Evolutionary conservation across 2,329 filamentous ascomycete genomes (phyloP), one percentile per base, ranked within the genome.

Genomic region (Parafenestella ontariensis): DNA sequence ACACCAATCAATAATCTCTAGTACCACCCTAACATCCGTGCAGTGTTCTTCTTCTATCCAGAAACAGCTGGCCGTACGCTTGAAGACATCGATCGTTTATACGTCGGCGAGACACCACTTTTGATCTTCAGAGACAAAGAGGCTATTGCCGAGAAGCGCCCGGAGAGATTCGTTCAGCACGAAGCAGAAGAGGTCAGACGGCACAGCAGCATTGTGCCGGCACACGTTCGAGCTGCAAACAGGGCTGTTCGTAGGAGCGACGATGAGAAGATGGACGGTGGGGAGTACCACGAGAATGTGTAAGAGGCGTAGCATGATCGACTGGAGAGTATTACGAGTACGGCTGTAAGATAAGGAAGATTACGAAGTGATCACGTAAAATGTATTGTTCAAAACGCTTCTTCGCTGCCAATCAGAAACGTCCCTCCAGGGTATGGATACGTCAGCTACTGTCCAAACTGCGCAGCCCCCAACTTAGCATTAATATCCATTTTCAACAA

Each of bases 81-180:
- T 3, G 71, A 74, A 55, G 70, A 74, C 23, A 54, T 74, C 28
- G 69, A 71, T 46, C 62, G 65, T 21, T 62, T 66, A 36, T 74
- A 71, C 44, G 53, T 48, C 10, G 62, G 62, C 10, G 34, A 65
- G 33, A 4, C 56, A 9, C 65, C 64, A 1, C 52, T 83, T 1
- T 69, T 84, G 10, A 79, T 84, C 13, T 76, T 78, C 60, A 67
- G 61, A 2, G 78, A 84, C 47, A 79, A 80, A 37, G 79, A 83
- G 40, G 81, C 79, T 0, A 80, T 78, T 20, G 69, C 61, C 1
- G 70, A 71, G 7, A 78, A 77, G 56, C 75, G 81, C n/a, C 82
- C 81, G 1, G 57, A 73, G 23, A 74, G 76, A 49, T 83, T 78
- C 47, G 72, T 80, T 9, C 74, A 82, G 52, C 72, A 73, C 20